Evolutionary conservation across 768 basidiomycete species (phyloP).

Genomic region (Lactarius hatsudake): DNA sequence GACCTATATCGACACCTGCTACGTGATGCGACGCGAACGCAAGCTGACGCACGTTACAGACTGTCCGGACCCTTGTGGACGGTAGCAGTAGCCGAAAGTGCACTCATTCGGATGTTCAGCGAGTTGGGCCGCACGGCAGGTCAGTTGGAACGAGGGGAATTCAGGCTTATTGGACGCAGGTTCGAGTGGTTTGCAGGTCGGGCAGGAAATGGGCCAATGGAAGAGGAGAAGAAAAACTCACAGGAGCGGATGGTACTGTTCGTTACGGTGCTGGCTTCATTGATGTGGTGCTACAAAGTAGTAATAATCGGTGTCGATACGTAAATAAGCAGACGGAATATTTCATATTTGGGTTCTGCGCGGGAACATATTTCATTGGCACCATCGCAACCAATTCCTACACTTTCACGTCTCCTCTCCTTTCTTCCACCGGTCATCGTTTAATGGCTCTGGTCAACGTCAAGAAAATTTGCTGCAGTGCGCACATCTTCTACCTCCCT

Average conservation of each 20-base stretch:
- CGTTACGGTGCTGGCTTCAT: background rate
- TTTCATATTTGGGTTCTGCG: background rate
- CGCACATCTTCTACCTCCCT: constrained; percentile 35
- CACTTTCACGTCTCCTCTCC: constrained; percentile 22
- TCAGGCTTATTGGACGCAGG: constrained; percentile 37
- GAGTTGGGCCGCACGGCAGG: constrained; percentile 50
- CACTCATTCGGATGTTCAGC: constrained; percentile 49
- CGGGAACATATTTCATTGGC: background rate
- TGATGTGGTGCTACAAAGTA: background rate
- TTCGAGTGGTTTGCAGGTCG: constrained; percentile 58
- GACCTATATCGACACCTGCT: constrained; percentile 50
- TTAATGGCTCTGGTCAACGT: constrained; percentile 59
- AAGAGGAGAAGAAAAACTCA: constrained; percentile 46
- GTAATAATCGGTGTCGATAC: background rate
- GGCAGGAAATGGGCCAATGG: constrained; percentile 39
- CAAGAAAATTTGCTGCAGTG: constrained; percentile 86
- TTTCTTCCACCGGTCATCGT: constrained; percentile 17
- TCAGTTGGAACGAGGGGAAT: constrained; percentile 44
- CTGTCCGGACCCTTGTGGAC: constrained; percentile 39
- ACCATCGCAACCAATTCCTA: constrained; percentile 16
- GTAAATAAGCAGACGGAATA: background rate
- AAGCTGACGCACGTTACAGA: constrained; percentile 35
- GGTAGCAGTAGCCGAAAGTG: constrained; percentile 47
- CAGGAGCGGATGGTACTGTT: constrained; percentile 34
- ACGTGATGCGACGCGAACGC: constrained; percentile 39